These are phyloP conservation scores for Berberis thunbergii DNA, from an alignment of 164 flowering plant species.

Conservation along the genomic window DNA sequence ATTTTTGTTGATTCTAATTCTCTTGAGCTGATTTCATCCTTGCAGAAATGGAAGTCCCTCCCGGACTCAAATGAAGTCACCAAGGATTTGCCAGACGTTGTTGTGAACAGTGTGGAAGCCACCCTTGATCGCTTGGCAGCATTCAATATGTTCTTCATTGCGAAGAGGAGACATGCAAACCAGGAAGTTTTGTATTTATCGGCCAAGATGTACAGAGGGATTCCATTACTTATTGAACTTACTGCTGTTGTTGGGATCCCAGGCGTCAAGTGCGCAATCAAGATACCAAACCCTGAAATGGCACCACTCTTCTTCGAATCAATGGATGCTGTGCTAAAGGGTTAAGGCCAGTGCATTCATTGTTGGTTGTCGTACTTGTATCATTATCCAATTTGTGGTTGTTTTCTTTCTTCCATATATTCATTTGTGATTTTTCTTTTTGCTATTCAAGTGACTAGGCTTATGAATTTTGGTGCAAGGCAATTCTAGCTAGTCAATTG, in stretches of 20 bases:
- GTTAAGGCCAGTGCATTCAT: conserved; percentile 17
- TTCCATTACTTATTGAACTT: conserved; percentile 80
- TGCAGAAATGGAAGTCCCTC: conserved; percentile 93
- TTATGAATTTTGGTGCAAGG: background rate
- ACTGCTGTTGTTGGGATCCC: conserved; percentile 60
- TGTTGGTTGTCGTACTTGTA: background rate
- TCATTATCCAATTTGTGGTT: conserved; percentile 19
- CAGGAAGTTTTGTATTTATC: conserved; percentile 90
- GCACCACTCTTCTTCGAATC: conserved; percentile 91
- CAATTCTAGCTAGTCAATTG: no score
- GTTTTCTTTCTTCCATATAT: background rate
- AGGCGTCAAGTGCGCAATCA: conserved; percentile 81
- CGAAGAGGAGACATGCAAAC: conserved; percentile 80
- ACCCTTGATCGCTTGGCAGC: conserved; percentile 64
- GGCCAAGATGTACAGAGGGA: conserved; percentile 61
- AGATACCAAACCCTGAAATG: conserved; percentile 85
- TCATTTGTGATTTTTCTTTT: conserved; percentile 1
- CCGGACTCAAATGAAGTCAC: conserved; percentile 87
- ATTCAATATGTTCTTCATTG: conserved; percentile 86
- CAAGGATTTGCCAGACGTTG: conserved; percentile 53
- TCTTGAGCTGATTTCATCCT: background rate
- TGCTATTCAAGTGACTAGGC: conserved; percentile 1
- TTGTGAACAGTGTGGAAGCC: conserved; percentile 57
- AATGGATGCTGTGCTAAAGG: conserved; percentile 57
- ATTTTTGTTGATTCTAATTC: background rate